phyloP scores from a whole-genome alignment of 2,329 filamentous ascomycete species.

The Apiospora marii region DNA sequence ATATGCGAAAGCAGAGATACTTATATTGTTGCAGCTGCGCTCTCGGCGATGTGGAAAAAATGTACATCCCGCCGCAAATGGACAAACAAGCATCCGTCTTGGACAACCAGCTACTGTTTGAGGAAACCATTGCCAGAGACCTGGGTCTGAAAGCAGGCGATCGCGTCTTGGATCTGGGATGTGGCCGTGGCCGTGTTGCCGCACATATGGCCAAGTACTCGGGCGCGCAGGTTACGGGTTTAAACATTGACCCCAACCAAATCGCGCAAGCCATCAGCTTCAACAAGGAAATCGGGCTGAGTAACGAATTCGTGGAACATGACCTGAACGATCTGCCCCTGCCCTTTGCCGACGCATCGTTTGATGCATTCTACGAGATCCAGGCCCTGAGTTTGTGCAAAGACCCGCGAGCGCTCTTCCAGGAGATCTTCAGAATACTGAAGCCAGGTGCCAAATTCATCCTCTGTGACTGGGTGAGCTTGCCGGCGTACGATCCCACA shows the following conservation, averaged over 20 bases:
- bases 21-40: slow-evolving; percentile 42
- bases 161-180: slow-evolving; percentile 59
- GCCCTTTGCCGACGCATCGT: slow-evolving; percentile 56
- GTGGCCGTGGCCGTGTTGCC: slow-evolving; percentile 60
- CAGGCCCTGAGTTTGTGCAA: slow-evolving; percentile 63
- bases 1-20: neutral
- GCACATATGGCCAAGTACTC: slow-evolving; percentile 59
- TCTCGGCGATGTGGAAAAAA: slow-evolving; percentile 63
- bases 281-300: slow-evolving; percentile 42
- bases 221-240: slow-evolving; percentile 56
- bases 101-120: slow-evolving; percentile 61
- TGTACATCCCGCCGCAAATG: slow-evolving; percentile 64
- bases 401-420: slow-evolving; percentile 54
- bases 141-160: slow-evolving; percentile 54
- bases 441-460: slow-evolving; percentile 60
- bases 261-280: slow-evolving; percentile 42
- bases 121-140: slow-evolving; percentile 57
- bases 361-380: slow-evolving; percentile 65
- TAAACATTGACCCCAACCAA: slow-evolving; percentile 64
- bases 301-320: slow-evolving; percentile 56
- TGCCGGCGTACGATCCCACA: slow-evolving; percentile 55
- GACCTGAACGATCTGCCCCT: slow-evolving; percentile 61
- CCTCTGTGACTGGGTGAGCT: slow-evolving; percentile 60
- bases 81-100: slow-evolving; percentile 56
- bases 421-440: slow-evolving; percentile 56